A percentile compares a stretch with the other conserved stretches of the same genome.
Conservation (phyloP, 768 basidiomycete species). For the Mycena pura region DNA sequence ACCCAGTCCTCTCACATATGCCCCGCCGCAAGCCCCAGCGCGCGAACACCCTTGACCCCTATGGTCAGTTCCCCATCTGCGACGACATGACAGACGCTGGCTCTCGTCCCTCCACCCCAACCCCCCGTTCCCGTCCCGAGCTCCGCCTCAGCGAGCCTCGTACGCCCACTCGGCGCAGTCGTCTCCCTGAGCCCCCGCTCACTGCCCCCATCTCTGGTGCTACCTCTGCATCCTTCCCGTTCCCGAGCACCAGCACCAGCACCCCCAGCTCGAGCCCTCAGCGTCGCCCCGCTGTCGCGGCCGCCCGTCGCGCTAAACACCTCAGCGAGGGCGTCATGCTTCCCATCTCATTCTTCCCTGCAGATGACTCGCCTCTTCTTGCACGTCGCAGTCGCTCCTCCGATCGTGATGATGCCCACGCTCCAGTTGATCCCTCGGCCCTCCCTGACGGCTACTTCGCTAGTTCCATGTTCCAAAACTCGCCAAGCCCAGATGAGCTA, state of each 20-base stretch:
- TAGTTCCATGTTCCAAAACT: conserved; percentile 86
- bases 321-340: conserved; percentile 70
- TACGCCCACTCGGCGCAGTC: conserved; percentile 20
- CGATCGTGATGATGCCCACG: conserved; percentile 27
- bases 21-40: conserved; percentile 40
- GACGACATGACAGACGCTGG: conserved; percentile 70
- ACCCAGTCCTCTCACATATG: conserved; percentile 51
- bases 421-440: conserved; percentile 33
- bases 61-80: conserved; percentile 69
- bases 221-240: conserved; percentile 44
- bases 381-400: conserved; percentile 38
- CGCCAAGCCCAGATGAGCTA: conserved; percentile 82
- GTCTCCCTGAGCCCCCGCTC: conserved; percentile 49
- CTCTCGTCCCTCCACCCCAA: conserved; percentile 14
- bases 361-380: conserved; percentile 36
- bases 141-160: conserved; percentile 20
- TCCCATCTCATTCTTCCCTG: conserved; percentile 72
- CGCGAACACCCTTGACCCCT: conserved; percentile 33
- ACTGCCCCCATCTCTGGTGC: conserved; percentile 55
- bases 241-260: conserved; percentile 33
- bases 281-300: conserved; percentile 40
- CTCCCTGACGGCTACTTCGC: conserved; percentile 67
- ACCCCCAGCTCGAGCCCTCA: conserved; percentile 20
- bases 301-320: conserved; percentile 41
- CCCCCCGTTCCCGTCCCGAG: conserved; percentile 50